Evolutionary conservation across 768 basidiomycete genomes (phyloP).

Genomic region (Boletus rubroflammeus): DNA sequence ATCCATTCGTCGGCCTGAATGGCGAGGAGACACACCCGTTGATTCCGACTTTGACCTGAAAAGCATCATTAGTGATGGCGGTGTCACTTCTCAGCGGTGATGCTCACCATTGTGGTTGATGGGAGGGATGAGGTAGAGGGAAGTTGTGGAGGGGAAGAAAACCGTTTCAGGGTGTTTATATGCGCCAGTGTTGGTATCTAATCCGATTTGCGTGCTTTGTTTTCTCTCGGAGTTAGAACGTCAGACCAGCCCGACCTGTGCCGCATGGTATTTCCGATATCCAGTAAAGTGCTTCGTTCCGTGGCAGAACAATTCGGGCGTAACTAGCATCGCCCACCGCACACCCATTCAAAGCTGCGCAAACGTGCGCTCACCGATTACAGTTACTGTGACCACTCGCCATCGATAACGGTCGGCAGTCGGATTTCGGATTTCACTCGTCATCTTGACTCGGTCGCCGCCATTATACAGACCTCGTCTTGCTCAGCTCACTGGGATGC

Average conservation of each 20-base stretch:
- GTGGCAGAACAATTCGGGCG: conserved; percentile 10
- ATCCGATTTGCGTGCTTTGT: conserved; percentile 22
- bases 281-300: too few relatives aligned
- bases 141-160: neutral
- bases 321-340: conserved; percentile 10
- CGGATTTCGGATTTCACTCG: neutral
- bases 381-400: neutral
- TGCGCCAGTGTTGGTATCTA: conserved; percentile 16
- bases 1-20: conserved; percentile 1
- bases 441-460: too few relatives aligned
- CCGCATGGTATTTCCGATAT: conserved; percentile 4
- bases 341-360: neutral
- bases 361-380: conserved; percentile 8
- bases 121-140: conserved; percentile 2
- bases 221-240: conserved; percentile 27
- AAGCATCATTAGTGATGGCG: conserved; percentile 1
- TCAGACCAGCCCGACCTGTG: conserved; percentile 11
- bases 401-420: neutral
- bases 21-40: conserved; percentile 67
- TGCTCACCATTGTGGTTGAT: conserved; percentile 26
- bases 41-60: conserved; percentile 85
- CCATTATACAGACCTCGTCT: neutral
- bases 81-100: neutral
- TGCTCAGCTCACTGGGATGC: neutral
- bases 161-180: conserved; percentile 27